Percentiles rank a stretch among this genome's conserved stretches.
Conservation (phyloP, 1,284 basidiomycete species). For the Polyporus tsugae region DNA sequence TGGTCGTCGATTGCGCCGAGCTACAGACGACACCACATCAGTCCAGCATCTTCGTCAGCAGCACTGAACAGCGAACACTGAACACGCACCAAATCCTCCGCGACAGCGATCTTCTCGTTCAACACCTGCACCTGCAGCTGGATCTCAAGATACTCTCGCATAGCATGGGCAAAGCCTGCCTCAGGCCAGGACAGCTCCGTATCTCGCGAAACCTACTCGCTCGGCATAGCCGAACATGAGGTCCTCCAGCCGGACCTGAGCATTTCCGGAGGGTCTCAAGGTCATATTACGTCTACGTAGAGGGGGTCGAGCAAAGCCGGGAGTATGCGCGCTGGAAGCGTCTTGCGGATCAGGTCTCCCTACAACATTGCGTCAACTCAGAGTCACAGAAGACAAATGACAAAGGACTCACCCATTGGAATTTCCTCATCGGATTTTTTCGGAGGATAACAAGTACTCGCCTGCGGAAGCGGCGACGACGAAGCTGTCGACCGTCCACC, state of each 20-base stretch:
- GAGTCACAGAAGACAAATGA: neutral
- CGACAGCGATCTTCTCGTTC: conserved; percentile 90
- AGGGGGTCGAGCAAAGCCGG: neutral
- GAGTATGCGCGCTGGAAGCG: neutral
- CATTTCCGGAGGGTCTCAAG: no score
- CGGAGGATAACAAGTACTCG: no score
- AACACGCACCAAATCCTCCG: conserved; percentile 84
- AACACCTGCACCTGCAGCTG: conserved; percentile 84
- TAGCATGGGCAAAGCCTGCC: conserved; percentile 91
- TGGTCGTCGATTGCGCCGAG: conserved; percentile 95
- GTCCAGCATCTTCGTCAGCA: neutral
- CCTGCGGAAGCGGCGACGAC: no score
- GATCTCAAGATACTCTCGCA: conserved; percentile 95
- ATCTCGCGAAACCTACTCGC: no score
- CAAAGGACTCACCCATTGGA: no score
- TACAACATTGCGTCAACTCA: neutral
- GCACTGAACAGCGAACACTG: neutral
- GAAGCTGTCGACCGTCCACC: no score
- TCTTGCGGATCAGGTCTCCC: neutral
- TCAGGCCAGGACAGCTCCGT: conserved; percentile 97
- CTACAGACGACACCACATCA: conserved; percentile 50
- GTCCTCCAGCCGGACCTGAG: no score
- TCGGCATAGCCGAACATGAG: no score
- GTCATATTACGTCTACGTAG: neutral
- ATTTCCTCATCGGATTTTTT: no score